phyloP scores from a whole-genome alignment of 306 rosid species.

The Vigna radiata region DNA sequence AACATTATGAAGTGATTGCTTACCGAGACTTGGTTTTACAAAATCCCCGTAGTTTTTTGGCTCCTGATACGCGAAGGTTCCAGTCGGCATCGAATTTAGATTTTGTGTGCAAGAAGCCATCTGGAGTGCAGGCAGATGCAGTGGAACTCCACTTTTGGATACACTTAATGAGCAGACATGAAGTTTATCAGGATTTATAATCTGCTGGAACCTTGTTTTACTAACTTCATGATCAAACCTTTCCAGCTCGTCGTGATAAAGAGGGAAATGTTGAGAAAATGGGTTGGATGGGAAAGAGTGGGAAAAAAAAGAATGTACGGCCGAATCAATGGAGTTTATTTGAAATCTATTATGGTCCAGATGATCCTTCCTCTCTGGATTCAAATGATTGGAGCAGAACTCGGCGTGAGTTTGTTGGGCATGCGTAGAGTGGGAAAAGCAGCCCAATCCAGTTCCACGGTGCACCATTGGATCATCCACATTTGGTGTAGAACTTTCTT shows the following conservation, averaged over 20 bases:
- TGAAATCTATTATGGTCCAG: constrained; percentile 32
- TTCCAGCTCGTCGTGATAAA: constrained; percentile 35
- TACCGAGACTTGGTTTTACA: constrained; percentile 41
- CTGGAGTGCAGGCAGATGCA: constrained; percentile 35
- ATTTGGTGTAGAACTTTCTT: constrained; percentile 38
- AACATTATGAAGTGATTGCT: constrained; percentile 22
- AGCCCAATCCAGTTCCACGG: constrained; percentile 32
- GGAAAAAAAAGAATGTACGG: constrained; percentile 32
- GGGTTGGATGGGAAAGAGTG: constrained; percentile 27
- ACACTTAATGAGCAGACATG: constrained; percentile 16
- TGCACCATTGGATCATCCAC: constrained; percentile 29
- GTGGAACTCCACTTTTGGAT: constrained; percentile 32
- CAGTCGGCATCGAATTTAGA: constrained; percentile 42
- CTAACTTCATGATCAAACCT: constrained; percentile 35
- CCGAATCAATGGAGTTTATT: constrained; percentile 28
- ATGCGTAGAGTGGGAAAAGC: constrained; percentile 24
- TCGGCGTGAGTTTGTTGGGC: constrained; percentile 19
- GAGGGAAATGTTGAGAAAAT: constrained; percentile 33
- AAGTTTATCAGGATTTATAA: constrained; percentile 24
- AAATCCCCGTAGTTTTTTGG: constrained; percentile 24
- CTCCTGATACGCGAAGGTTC: constrained; percentile 39
- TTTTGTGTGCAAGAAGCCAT: constrained; percentile 39
- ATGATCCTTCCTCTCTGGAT: constrained; percentile 35
- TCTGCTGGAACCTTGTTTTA: constrained; percentile 41
- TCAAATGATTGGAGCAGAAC: constrained; percentile 38